phyloP scores from a whole-genome alignment of 106 monocot genomes.

The Allium cepa region DNA sequence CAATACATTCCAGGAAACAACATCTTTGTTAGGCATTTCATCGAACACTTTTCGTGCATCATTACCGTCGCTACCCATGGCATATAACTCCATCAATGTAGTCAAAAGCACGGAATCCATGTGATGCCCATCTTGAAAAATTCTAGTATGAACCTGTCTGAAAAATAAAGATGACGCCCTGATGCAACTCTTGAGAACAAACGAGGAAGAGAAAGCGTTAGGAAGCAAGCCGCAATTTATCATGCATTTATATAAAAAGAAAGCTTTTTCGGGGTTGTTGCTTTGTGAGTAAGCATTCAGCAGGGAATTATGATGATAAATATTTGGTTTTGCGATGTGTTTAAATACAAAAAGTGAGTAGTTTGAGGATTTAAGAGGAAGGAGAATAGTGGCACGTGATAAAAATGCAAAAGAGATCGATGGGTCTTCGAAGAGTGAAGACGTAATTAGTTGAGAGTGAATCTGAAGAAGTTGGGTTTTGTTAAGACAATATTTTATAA shows the following conservation, averaged over 20 bases:
- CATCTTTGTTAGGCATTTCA: constrained; percentile 48
- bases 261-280: constrained; percentile 16
- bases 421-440: constrained; percentile 9
- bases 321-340: constrained; percentile 16
- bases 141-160: constrained; percentile 51
- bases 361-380: not conserved
- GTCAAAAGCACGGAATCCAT: constrained; percentile 53
- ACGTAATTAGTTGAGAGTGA: constrained; percentile 45
- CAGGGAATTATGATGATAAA: constrained; percentile 39
- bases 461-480: constrained; percentile 19
- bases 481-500: not conserved
- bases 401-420: constrained; percentile 26
- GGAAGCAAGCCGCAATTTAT: constrained; percentile 15
- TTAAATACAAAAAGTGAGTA: constrained; percentile 25
- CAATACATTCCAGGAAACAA: constrained; percentile 71
- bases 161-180: constrained; percentile 12
- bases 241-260: constrained; percentile 40
- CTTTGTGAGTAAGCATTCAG: constrained; percentile 22
- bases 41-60: constrained; percentile 39
- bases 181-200: constrained; percentile 46
- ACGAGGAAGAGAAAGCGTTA: constrained; percentile 39
- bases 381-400: constrained; percentile 15
- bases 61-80: not conserved
- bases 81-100: constrained; percentile 54
- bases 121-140: constrained; percentile 41